Base-by-base conservation (phyloP, 1,139 yeast genomes). In the Blastobotrys illinoisensis region DNA sequence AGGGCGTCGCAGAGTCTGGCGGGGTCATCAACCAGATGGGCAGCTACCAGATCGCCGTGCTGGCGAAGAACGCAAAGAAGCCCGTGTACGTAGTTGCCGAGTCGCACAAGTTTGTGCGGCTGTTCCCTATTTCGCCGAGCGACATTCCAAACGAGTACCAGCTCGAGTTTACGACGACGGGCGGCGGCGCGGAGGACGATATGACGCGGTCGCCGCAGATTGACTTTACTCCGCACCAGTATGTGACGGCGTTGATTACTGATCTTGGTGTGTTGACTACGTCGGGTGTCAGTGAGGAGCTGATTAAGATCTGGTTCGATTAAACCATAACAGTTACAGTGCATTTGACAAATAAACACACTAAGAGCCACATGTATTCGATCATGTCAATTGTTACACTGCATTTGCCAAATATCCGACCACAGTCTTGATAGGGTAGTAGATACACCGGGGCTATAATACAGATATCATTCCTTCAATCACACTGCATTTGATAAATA, bases 1-100 rank as follows among this genome's bases (percentile, higher is more conserved):
- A 93, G 72, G 99, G 99, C 60, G 99, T 93, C 4, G 96, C 97
- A 2, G 99, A 93, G 75, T 86, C 95, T 69, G 99, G 99, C 55
- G 99, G 99, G 44, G 90, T 95, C 53, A 91, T 93, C 63, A 93
- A 93, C 71, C 95, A 91, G 67, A 87, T 95, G 60, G 99, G 99
- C 2, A 85, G 96, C 1, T 93, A 89, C 71, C 97, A 95, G 66
- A 86, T 93, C 53, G 97, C 98, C 23, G 95, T 95, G 54, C 74
- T 95, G 60, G 97, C 99, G 4, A 86, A 88, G 63, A 83, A 87
- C 57, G 88, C 95, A 57, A 86, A 89, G 68, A 91, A 89, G 68
- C 99, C 99, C 11, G 82, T 95, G 55, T 95, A 93, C 65, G 98
- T 90, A 49, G 95, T 90, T 9, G 87, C 97, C 0, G 99, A 95